Evolutionary conservation across 371 early-diverging fungal genomes (phyloP), one percentile per base, ranked within the genome.

Genomic region (Rhizopus sp.): DNA sequence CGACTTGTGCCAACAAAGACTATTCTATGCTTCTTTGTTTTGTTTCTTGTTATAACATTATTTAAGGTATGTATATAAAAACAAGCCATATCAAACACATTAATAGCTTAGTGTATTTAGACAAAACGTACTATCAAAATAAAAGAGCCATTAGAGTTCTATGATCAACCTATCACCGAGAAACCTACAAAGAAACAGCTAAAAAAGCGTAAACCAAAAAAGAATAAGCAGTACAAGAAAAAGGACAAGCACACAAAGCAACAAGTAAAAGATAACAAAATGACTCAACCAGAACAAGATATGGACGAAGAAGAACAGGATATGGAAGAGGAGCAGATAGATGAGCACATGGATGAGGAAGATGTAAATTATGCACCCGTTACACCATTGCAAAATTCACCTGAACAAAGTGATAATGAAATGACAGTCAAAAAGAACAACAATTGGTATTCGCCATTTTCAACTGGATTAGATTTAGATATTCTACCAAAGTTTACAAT

Each of bases 381-480:
- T 9, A 17, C 33, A 17, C 13, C 53, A 51, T 15, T 40, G 30
- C 17, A 44, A 35, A n/a, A 17, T 37, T 5, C 46, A 52, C 39
- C 29, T 16, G 7, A 29, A 29, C 46, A 46, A 12, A 46, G 29
- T 46, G 46, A 23, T 7, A 15, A 46, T 29, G 46, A 46, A 46
- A 12, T 29, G 7, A 15, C 7, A 3, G 29, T 15, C 2, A 35
- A 33, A 15, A 59, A 45, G 42, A 35, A 17, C 4, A 59, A 55
- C 10, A 63, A 57, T 45, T 66, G 70, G 67, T 70, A 70, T 58
- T 70, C 70, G 7, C 70, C 70, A 5, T 70, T 70, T 44, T 63
- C 62, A 9, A 67, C 70, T 23, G 70, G 70, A 1, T 50, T 70
- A 44, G 67, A 70, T 29, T 57, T 70, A 23, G 70, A 70, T 34